Percentiles rank a stretch among this genome's conserved stretches.
These are phyloP conservation scores for Psilocybe subaeruginosa DNA, from an alignment of 768 basidiomycete genomes.

Conservation along the genomic window DNA sequence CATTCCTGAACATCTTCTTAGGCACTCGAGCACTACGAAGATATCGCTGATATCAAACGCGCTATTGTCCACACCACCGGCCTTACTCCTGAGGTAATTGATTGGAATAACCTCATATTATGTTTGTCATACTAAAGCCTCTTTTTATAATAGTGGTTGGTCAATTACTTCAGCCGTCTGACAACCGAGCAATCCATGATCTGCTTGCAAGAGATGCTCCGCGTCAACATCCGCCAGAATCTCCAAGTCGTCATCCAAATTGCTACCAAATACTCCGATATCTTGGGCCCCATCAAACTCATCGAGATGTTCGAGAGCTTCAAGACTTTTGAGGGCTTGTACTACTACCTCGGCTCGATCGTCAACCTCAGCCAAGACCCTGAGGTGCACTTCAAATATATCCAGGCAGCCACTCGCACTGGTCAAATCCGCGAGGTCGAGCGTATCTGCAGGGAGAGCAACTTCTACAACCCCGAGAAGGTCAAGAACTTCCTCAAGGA, in stretches of 20 bases:
- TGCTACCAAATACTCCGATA: constrained; percentile 98
- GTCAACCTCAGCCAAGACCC: constrained; percentile 96
- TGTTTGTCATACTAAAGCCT: constrained; percentile 5
- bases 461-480: constrained; percentile 98
- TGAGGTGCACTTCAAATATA: constrained; percentile 99
- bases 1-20: constrained; percentile 34
- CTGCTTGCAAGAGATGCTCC: constrained; percentile 96
- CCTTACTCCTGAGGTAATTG: constrained; percentile 78
- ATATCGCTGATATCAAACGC: constrained; percentile 97
- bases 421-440: constrained; percentile 99
- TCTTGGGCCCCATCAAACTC: constrained; percentile 94
- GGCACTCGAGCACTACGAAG: constrained; percentile 98
- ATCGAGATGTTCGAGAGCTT: constrained; percentile 99
- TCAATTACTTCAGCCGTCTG: constrained; percentile 94
- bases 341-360: constrained; percentile 97
- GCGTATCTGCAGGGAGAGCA: constrained; percentile 97
- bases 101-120: neutral
- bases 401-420: constrained; percentile 97
- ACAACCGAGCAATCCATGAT: constrained; percentile 98
- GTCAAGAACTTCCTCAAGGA: constrained; percentile 99
- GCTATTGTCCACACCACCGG: constrained; percentile 91
- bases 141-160: constrained; percentile 73
- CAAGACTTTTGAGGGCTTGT: constrained; percentile 98
- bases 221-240: constrained; percentile 96
- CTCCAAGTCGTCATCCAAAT: constrained; percentile 96